Evolutionary conservation across 1,284 basidiomycete species (phyloP), one percentile per base, ranked within the genome.

Genomic region (Trametes polyzona): DNA sequence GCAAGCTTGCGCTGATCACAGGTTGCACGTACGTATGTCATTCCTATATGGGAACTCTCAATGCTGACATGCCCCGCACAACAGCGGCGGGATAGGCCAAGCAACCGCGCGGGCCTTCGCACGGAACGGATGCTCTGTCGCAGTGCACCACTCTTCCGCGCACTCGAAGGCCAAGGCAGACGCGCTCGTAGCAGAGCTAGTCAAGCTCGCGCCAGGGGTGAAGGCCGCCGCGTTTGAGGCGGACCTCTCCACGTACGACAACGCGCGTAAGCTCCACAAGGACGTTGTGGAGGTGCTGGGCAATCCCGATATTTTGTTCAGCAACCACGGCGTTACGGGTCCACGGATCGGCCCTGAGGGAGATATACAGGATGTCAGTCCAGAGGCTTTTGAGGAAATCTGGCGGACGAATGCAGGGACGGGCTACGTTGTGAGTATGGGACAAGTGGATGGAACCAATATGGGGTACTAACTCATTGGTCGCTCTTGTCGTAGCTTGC

Each of bases 401-500:
- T 84, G 81, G 81, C 76, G 73, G 58, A 69, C 72, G 1, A 83
- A 84, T 59, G 72, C 77, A 0, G 81, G 77, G 1, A 75, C 79
- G 4, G 72, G 73, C 32, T 83, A 71, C 63, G 67, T 82, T 66
- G 74, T 77, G 58, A 19, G 73, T 62, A 6, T 39, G 23, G n/a
- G 29, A 33, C 9, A 9, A 11, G 8, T n/a, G 32, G 6, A 7
- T 3, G 4, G 27, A 9, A 14, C 26, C 16, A 12, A 12, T 26
- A n/a, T n/a, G 3, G 17, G 6, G 26, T 23, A 3, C 12, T 14
- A 29, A 4, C 19, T 50, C 12, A 40, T 41, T 19, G 9, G n/a
- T 3, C 24, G 21, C 37, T 17, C 21, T 47, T 12, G 9, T 24
- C 7, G 33, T 49, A 81, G 80, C 73, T 83, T 26, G 78, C 80